phyloP scores from a whole-genome alignment of 139 green algal genomes.

The Nannochloris sp. region DNA sequence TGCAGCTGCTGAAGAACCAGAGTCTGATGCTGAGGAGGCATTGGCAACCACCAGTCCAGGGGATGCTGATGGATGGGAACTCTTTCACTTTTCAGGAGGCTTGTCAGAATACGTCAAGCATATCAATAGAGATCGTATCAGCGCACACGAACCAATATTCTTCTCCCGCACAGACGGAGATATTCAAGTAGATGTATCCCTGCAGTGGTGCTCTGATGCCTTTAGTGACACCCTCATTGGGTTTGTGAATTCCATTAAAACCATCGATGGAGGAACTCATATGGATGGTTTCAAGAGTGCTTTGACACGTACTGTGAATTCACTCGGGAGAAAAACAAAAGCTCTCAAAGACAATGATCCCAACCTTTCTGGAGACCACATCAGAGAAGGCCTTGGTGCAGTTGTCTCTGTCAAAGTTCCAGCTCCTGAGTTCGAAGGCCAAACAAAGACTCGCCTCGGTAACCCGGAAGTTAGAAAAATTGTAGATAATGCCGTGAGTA shows the following conservation, averaged over 20 bases:
- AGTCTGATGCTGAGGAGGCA: not conserved
- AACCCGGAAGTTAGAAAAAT: conserved; percentile 83
- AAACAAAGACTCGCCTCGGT: conserved; percentile 94
- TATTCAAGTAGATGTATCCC: conserved; percentile 59
- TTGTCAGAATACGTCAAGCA: conserved; percentile 81
- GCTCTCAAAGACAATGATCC: conserved; percentile 65
- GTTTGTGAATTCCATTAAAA: conserved; percentile 96
- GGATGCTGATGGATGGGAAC: conserved; percentile 44
- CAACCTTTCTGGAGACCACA: conserved; percentile 79
- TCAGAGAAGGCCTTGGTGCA: conserved; percentile 72
- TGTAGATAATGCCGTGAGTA: conserved; percentile 57
- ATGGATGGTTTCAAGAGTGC: conserved; percentile 81
- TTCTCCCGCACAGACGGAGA: conserved; percentile 44
- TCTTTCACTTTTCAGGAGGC: conserved; percentile 55
- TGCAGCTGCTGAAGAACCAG: not conserved
- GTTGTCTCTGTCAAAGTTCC: conserved; percentile 76
- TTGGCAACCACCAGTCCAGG: not conserved
- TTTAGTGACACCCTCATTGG: conserved; percentile 78
- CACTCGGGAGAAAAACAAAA: conserved; percentile 57
- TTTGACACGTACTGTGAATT: conserved; percentile 78
- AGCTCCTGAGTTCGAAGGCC: conserved; percentile 94
- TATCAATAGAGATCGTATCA: conserved; percentile 48
- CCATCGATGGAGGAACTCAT: conserved; percentile 90
- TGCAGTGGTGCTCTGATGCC: conserved; percentile 83
- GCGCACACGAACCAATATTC: conserved; percentile 68